A percentile compares a stretch with the other conserved stretches of the same genome.
These are phyloP conservation scores for Saccharomycopsis crataegensis DNA, from an alignment of 1,139 yeast species.

Conservation along the genomic window DNA sequence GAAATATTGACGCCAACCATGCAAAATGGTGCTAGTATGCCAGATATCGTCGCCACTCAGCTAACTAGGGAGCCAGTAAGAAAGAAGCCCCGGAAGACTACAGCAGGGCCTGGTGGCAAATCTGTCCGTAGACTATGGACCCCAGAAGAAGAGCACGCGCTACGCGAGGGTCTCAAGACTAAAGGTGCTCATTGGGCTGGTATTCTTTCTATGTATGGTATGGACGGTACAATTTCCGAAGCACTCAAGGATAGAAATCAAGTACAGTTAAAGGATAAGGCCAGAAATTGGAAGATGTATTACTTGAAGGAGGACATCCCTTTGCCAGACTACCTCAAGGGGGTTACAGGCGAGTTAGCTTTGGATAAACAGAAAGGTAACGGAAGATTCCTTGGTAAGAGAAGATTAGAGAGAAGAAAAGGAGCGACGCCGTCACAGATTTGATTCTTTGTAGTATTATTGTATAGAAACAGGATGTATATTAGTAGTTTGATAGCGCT, in stretches of 20 bases:
- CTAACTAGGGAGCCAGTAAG: constrained; percentile 15
- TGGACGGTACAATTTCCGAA: constrained; percentile 84
- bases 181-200: constrained; percentile 94
- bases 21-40: not conserved
- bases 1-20: not conserved
- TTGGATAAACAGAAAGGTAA: not conserved
- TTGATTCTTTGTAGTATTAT: not conserved
- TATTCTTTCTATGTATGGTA: constrained; percentile 79
- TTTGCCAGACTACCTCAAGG: constrained; percentile 68
- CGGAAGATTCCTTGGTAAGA: constrained; percentile 2
- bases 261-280: constrained; percentile 90
- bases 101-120: not conserved
- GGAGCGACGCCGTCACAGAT: not conserved
- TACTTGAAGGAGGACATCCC: constrained; percentile 64
- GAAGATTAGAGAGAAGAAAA: not conserved
- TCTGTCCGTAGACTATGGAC: constrained; percentile 71
- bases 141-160: constrained; percentile 78
- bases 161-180: constrained; percentile 67
- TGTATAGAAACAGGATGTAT: not conserved
- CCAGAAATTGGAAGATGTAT: constrained; percentile 88
- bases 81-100: constrained; percentile 24
- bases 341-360: constrained; percentile 80
- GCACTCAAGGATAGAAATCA: constrained; percentile 79
- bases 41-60: constrained; percentile 9
- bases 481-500: too few species aligned